Base-by-base conservation (phyloP, 805 yeast species). In the Tetrapisispora nanseiensis region DNA sequence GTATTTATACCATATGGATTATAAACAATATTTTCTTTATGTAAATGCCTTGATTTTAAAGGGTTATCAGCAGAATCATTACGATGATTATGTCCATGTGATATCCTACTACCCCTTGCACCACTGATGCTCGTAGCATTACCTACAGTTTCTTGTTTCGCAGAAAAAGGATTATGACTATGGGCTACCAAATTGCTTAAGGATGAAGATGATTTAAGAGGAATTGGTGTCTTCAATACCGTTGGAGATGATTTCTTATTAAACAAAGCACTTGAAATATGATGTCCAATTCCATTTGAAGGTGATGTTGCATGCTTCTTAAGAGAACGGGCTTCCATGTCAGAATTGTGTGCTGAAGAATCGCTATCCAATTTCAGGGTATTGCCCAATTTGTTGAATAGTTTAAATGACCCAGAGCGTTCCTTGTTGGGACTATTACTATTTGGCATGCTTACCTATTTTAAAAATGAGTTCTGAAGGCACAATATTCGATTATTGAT, bases 1-100 rank as follows among this genome's bases (percentile, higher is more conserved):
- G 40, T 43, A 22, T 51, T 52, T 13, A 54, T 46, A 1, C 86
- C 86, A 55, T 76, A 80, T 1, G 86, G 86, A 51, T 80, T 80
- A 59, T 79, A 80, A 34, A 71, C 72, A 54, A 78, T 67, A 44
- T 74, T 76, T 30, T 59, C 57, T n/a, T 47, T 45, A 24, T 50
- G 39, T 20, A 33, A 28, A 33, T 42, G 41, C 15, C 24, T 28
- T 23, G 37, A 37, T 21, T 37, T 47, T 34, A 50, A 39, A 18
- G 45, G 48, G 23, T 32, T 35, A 10, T 42, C 40, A 18, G 4
- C 11, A 19, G 32, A 27, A 20, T 42, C 37, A 23, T 26, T 5
- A 27, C 31, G 38, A 29, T 42, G 45, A 29, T 33, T 33, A 19
- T 33, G 41, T 16, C 41, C 46, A 27, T 44, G 36, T 4, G 44